Evolutionary conservation across 306 rosid species (phyloP), one percentile per base, ranked within the genome.

Genomic region (Pyrus bretschneideri): DNA sequence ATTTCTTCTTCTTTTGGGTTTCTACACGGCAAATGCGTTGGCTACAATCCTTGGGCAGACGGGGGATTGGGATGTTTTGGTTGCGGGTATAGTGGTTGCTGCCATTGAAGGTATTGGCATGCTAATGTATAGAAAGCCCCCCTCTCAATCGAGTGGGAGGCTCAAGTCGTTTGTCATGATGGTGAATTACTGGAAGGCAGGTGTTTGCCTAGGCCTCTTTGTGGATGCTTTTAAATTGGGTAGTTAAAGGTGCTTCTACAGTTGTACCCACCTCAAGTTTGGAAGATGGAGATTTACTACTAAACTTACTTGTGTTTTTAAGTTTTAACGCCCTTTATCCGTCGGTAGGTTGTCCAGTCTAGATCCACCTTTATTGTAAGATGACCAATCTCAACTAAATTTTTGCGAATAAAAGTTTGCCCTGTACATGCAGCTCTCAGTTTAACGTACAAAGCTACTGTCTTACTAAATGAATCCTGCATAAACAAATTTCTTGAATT

Each of bases 11-110:
- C 97, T 95, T 74, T 80, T 95, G 81, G 99, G 99, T 75, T 92
- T 95, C 97, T 95, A 95, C 87, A 95, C 99, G 0, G 99, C 99
- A 18, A 95, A 95, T 74, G 98, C 97, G 22, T 78, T 92, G 73
- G 97, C 97, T 75, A 95, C 98, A 27, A 95, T 95, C 88, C 98
- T 95, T 4, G 98, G 98, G 51, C 98, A 95, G 84, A 95, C 98
- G 0, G 98, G 97, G 38, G 98, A 92, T 68, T 95, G 99, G 99
- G 97, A 95, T 77, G 97, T 95, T 79, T 83, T 92, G 80, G 99
- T 92, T 73, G 99, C 99, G 4, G 99, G 99, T 40, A 73, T 95
- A 30, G 99, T 92, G 69, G 99, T 95, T 71, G 92, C 97, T 59
- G 97, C 92, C 82, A 88, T 95, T 52, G 99, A 95, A 82, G 96